Percentiles rank a stretch among this genome's conserved stretches.
These are phyloP conservation scores for Ascochyta lentis DNA, from an alignment of 2,329 filamentous ascomycete species.

Conservation along the genomic window DNA sequence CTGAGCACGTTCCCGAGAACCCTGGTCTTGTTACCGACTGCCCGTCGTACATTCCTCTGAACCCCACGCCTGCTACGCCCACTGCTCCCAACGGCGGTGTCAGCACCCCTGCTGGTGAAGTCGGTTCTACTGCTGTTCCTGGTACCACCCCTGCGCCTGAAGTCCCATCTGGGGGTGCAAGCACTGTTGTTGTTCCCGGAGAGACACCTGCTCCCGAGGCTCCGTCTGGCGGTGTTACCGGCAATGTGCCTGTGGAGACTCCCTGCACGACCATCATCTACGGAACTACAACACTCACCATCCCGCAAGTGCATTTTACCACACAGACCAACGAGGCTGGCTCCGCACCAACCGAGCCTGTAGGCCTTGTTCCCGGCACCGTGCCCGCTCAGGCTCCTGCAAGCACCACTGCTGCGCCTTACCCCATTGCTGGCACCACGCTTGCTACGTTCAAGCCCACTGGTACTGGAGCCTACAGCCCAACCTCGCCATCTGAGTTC, in stretches of 20 bases:
- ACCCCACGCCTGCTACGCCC: conserved; percentile 28
- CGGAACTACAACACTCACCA: conserved; percentile 52
- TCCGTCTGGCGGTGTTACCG: no score
- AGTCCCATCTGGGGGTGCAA: conserved; percentile 15
- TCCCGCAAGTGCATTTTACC: conserved; percentile 55
- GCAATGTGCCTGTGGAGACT: neutral
- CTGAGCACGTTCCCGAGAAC: conserved; percentile 74
- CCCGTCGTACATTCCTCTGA: conserved; percentile 62
- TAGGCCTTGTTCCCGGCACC: conserved; percentile 47
- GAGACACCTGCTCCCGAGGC: conserved; percentile 7
- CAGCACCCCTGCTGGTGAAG: conserved; percentile 18
- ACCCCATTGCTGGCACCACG: conserved; percentile 37
- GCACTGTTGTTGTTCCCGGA: conserved; percentile 14
- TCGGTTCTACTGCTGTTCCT: conserved; percentile 4
- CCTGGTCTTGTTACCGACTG: conserved; percentile 84
- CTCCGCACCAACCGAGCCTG: conserved; percentile 36
- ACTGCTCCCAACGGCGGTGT: conserved; percentile 25
- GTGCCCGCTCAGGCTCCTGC: conserved; percentile 42
- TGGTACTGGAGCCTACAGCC: conserved; percentile 32
- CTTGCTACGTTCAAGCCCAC: conserved; percentile 26
- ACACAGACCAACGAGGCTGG: conserved; percentile 44
- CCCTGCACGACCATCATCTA: conserved; percentile 53
- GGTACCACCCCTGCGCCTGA: conserved; percentile 9
- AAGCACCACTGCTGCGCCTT: conserved; percentile 26
- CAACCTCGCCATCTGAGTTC: conserved; percentile 37